Base-by-base conservation (phyloP, 371 early-diverging fungal genomes). In the Furculomyces boomerangus region DNA sequence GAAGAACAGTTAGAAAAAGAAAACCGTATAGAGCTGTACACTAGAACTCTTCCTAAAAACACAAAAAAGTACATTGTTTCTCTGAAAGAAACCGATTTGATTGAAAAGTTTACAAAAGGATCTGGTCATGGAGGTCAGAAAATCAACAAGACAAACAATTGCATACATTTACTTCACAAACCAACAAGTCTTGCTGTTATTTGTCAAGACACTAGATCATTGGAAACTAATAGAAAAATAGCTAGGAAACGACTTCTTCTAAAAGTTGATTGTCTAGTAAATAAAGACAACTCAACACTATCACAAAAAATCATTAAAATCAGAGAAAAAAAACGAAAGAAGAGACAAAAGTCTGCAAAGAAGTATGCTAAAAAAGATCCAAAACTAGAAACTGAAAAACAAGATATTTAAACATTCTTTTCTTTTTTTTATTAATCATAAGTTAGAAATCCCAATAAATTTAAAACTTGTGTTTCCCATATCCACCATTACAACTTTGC, bases 81-180 rank as follows among this genome's bases (percentile, higher is more conserved):
- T n/a, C n/a, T n/a, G n/a, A n/a, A n/a, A n/a, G n/a, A n/a, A n/a
- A 14, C 22, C 30, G 91, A 93, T 48, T 68, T 93, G 18, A 75
- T 81, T 24, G 94, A 93, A 61, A 78, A 74, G 26, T 92, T 90
- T 64, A 75, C 89, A 27, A 87, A 84, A 41, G 94, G 94, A 1
- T 79, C 81, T 40, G 94, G 93, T 5, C 84, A 86, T 53, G 94
- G 94, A 30, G 94, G 94, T 0, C 94, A 93, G 62, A 87, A 86
- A 59, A 81, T 93, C 55, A 93, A 93, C 73, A 93, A 90, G 63
- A 79, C 82, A 3, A 77, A 78, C 53, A 81, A 72, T 50, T 83
- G 90, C 48, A 92, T 91, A 2, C 84, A 90, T 57, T 68, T 93
- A 16, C 68, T 70, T 39, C 92, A 93, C 69, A 75, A 71, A 30